Base-by-base conservation (phyloP, 805 yeast species). In the Zygoascus ofunaensis region DNA sequence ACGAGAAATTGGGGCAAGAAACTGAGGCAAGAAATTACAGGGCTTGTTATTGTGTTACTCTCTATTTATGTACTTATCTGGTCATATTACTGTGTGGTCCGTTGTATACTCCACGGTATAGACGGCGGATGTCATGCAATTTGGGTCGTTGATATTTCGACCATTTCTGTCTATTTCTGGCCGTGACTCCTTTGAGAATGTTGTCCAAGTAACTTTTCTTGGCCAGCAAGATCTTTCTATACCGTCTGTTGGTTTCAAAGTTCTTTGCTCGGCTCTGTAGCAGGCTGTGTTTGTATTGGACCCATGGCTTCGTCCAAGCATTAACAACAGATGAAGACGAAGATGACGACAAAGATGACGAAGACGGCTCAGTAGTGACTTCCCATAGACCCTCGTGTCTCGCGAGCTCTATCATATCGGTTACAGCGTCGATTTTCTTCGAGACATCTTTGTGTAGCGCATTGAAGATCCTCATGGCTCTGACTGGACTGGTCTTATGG, bases 381-480 rank as follows among this genome's bases (percentile, higher is more conserved):
- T 46, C 49, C 49, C 49, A 46, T 26, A 28, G 18, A 7, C 40
- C 49, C 24, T 42, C 49, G 10, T 20, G 22, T 20, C 28, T 34
- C 3, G 49, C 49, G 23, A 37, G 19, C 3, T n/a, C 19, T 3
- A 37, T 23, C 4, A n/a, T 4, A 4, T 26, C 21, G 8, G 22
- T 33, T 10, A 20, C 40, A 7, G 18, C 34, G 15, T 18, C 32
- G 21, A 36, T 18, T 26, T 26, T 35, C 30, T 26, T 37, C 5
- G 23, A 21, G 14, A 22, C 17, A 5, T 20, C 12, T 17, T 37
- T 20, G 15, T 24, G n/a, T 8, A 32, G 20, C 34, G 35, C 19
- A 37, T 44, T 42, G 12, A n/a, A 18, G 14, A 39, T 21, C 14
- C 47, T 17, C 12, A 21, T 36, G 19, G 34, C 34, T 15, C 44